phyloP scores from a whole-genome alignment of 176 grass and related monocot species.

The Oryza glumipatula region DNA sequence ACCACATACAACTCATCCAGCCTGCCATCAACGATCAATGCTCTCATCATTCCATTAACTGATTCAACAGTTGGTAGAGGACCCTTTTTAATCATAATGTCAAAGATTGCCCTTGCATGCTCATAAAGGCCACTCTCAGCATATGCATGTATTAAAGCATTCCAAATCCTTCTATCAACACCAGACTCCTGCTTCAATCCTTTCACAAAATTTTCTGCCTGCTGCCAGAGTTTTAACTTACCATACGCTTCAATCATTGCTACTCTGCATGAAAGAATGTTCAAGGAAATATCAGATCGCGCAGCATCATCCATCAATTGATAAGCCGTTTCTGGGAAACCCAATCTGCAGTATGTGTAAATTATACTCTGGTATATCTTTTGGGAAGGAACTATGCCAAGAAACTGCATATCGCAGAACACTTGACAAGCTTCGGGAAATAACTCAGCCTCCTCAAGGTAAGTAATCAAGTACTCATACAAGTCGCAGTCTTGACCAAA shows the following conservation, averaged over 20 bases:
- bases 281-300: slow-evolving; percentile 51
- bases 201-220: slow-evolving; percentile 74
- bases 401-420: slow-evolving; percentile 84
- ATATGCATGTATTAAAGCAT: slow-evolving; percentile 89
- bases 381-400: slow-evolving; percentile 66
- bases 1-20: slow-evolving; percentile 87
- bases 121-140: slow-evolving; percentile 87
- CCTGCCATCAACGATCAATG: slow-evolving; percentile 85
- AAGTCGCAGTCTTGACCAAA: slow-evolving; percentile 57
- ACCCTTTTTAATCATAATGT: slow-evolving; percentile 85
- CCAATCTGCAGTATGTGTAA: slow-evolving; percentile 75
- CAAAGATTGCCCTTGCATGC: slow-evolving; percentile 77
- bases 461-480: slow-evolving; percentile 74
- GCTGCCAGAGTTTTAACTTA: slow-evolving; percentile 77
- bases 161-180: slow-evolving; percentile 85
- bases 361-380: slow-evolving; percentile 67
- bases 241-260: slow-evolving; percentile 80
- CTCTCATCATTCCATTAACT: slow-evolving; percentile 83
- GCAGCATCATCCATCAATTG: slow-evolving; percentile 64
- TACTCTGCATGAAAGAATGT: slow-evolving; percentile 56
- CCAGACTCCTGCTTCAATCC: slow-evolving; percentile 55
- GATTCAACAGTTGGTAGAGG: slow-evolving; percentile 78
- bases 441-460: slow-evolving; percentile 65
- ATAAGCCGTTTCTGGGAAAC: slow-evolving; percentile 87
- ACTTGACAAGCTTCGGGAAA: slow-evolving; percentile 75